phyloP scores from a whole-genome alignment of 225 moss, liverwort and hornwort species.

The Asterella californica region DNA sequence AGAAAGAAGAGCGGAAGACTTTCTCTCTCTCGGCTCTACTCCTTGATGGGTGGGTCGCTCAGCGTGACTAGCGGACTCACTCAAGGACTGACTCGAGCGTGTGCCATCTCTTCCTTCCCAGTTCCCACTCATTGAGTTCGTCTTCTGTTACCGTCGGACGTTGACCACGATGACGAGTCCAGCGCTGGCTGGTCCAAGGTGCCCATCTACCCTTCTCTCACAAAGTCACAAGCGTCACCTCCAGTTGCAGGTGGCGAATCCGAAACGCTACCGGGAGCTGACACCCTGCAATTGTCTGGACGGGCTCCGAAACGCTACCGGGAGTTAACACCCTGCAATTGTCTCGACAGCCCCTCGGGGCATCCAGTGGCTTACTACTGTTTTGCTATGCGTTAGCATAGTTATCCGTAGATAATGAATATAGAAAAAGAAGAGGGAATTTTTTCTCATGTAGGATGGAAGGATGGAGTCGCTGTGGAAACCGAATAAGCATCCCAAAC shows the following conservation, averaged over 20 bases:
- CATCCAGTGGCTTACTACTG: too few species aligned
- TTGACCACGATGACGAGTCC: neutral
- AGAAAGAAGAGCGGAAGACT: neutral
- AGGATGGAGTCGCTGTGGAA: too few species aligned
- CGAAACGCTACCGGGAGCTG: neutral
- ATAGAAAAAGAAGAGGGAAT: too few species aligned
- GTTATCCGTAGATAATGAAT: too few species aligned
- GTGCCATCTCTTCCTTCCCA: neutral
- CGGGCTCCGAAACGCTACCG: too few species aligned
- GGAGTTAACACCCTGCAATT: too few species aligned
- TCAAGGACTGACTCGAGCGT: neutral
- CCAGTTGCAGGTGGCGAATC: conserved; percentile 2
- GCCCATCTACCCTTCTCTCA: too few species aligned
- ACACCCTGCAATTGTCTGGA: neutral
- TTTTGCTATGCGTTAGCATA: too few species aligned
- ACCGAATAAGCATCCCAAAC: too few species aligned
- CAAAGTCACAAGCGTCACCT: neutral
- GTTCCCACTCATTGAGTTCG: neutral
- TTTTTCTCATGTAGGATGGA: too few species aligned
- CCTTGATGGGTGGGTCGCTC: neutral
- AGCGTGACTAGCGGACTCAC: neutral
- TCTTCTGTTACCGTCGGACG: neutral
- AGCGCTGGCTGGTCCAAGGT: neutral
- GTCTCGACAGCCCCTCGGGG: too few species aligned
- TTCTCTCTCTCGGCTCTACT: neutral